Evolutionary conservation across 768 basidiomycete genomes (phyloP), one percentile per base, ranked within the genome.

Genomic region (Psilocybe cubensis): DNA sequence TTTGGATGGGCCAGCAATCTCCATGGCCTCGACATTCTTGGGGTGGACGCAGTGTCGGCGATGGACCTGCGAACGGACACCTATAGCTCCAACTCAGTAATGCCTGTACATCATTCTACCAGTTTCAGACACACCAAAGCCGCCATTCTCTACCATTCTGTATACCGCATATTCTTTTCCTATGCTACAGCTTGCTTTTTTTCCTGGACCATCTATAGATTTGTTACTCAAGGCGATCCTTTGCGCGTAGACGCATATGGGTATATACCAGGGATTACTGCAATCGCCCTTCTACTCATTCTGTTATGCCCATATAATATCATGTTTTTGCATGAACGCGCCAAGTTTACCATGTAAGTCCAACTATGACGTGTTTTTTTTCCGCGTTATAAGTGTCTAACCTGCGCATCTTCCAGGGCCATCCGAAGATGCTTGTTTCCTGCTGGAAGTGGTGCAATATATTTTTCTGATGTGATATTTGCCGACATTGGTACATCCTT

Each of bases 401-500:
- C 28, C 51, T 41, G 46, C 54, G 40, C 31, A 21, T 63, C 20
- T 52, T 12, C 38, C 20, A 98, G 96, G 64, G 75, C 90, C 11
- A 67, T 94, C 42, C 77, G 82, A 43, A 82, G 96, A 60, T 97
- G 94, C 67, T 64, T 94, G 21, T 81, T 87, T 49, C 83, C 89
- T n/a, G 74, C 84, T 1, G 66, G 77, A 38, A 77, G 79, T 51
- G 77, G 79, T 40, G 83, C 88, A 4, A 79, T 94, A 38, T 86
- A 88, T 70, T 99, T 99, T 73, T 86, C 87, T 25, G 97, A 99
- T 70, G 86, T 99, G 21, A 84, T 98, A 42, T 86, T 96, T 57
- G 96, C 96, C 57, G 97, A 98, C 79, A 85, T 98, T 59, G 83
- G 96, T 66, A 99, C 97, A 1, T 98, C 96, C 2, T 96, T 92